These are phyloP conservation scores for Exophiala mesophila DNA, from an alignment of 2,329 filamentous ascomycete species.

Conservation along the genomic window DNA sequence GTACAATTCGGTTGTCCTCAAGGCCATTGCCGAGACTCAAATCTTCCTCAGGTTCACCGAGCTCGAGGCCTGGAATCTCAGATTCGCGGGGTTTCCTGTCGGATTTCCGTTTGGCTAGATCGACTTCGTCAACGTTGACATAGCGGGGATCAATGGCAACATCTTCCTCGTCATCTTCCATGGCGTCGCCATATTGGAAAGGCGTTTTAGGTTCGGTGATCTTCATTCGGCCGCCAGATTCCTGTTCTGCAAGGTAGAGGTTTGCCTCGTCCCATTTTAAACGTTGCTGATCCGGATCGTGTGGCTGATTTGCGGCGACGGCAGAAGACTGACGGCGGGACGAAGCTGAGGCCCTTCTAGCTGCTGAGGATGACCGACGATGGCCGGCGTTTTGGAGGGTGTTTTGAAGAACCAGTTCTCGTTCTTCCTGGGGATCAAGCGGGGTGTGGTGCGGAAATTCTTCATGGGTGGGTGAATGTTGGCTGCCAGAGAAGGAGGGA, in stretches of 20 bases:
- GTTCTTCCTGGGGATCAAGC: slow-evolving; percentile 55
- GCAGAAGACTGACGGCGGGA: slow-evolving; percentile 67
- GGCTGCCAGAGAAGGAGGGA: slow-evolving; percentile 54
- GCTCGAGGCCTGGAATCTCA: slow-evolving; percentile 85
- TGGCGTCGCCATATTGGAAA: slow-evolving; percentile 88
- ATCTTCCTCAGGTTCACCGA: slow-evolving; percentile 85
- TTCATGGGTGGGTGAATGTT: slow-evolving; percentile 29
- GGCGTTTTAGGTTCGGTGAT: slow-evolving; percentile 98
- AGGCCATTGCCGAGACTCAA: slow-evolving; percentile 43
- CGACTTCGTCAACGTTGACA: slow-evolving; percentile 55
- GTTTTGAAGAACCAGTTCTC: slow-evolving; percentile 89
- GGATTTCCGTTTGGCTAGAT: slow-evolving; percentile 44
- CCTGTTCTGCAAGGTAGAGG: slow-evolving; percentile 91
- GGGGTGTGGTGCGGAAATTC: slow-evolving; percentile 34
- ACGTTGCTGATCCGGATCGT: slow-evolving; percentile 62
- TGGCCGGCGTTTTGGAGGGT: slow-evolving; percentile 91
- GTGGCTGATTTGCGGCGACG: slow-evolving; percentile 44
- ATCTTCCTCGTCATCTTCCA: slow-evolving; percentile 60
- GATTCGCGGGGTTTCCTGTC: slow-evolving; percentile 53
- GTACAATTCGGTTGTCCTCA: slow-evolving; percentile 43
- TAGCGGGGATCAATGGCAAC: slow-evolving; percentile 28
- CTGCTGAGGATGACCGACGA: slow-evolving; percentile 72
- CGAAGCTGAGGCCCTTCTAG: slow-evolving; percentile 54
- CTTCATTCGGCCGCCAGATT: slow-evolving; percentile 94
- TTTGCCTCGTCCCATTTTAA: slow-evolving; percentile 99